Conservation (phyloP, 2,329 filamentous ascomycete species). For the Fusarium sp. region DNA sequence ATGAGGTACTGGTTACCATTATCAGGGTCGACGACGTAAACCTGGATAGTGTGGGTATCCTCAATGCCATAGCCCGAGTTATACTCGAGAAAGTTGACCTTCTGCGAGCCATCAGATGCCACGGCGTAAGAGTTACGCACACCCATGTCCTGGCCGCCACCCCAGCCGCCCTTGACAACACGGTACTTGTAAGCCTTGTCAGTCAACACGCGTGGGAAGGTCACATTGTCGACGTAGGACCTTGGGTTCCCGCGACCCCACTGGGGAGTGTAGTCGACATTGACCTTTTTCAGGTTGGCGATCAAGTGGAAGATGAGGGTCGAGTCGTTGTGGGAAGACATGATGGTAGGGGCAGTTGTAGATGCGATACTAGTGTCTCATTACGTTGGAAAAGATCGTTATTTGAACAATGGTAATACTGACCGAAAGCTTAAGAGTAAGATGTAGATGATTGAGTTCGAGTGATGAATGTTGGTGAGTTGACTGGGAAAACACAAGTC, state of each 20-base stretch:
- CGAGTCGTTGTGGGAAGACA: conserved; percentile 2
- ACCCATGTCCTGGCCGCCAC: conserved; percentile 14
- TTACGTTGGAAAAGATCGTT: too few relatives aligned
- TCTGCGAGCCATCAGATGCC: conserved; percentile 14
- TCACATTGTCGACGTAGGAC: conserved; percentile 30
- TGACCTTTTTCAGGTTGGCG: conserved; percentile 4
- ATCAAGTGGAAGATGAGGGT: conserved; percentile 7
- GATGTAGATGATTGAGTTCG: too few relatives aligned
- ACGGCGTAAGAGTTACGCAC: conserved; percentile 13
- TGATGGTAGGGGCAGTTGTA: neutral
- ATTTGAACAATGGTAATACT: too few relatives aligned
- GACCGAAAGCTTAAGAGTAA: too few relatives aligned
- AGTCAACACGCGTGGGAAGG: conserved; percentile 20
- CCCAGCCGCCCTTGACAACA: conserved; percentile 17
- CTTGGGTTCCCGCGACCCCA: conserved; percentile 28
- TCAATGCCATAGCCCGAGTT: conserved; percentile 24
- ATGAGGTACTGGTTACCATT: conserved; percentile 14
- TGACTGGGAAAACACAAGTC: too few relatives aligned
- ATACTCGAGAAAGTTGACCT: conserved; percentile 29
- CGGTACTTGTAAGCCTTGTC: conserved; percentile 29
- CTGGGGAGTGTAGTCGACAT: conserved; percentile 24
- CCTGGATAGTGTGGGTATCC: conserved; percentile 20
- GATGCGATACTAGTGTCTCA: neutral
- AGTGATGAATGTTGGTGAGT: too few relatives aligned
- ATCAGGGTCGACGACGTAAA: conserved; percentile 25